Evolutionary conservation across 257 asterid genomes (phyloP).

Genomic region (Capsicum chinense): DNA sequence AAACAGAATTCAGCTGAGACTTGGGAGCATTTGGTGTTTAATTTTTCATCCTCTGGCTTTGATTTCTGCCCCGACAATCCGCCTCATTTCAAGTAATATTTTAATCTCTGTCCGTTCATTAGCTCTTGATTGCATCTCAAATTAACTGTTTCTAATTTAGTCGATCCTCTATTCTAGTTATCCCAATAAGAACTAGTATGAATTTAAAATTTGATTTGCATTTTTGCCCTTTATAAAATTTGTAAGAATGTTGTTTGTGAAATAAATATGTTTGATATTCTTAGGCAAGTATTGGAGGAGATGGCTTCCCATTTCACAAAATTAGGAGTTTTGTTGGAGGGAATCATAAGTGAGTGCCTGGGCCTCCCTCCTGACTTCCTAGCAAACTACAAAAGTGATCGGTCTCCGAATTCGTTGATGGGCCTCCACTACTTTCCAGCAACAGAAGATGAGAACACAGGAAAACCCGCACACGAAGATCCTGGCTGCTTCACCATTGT

Average conservation of each 20-base stretch:
- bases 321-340: slow-evolving; percentile 44
- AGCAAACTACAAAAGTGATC: slow-evolving; percentile 50
- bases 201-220: neutral
- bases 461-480: slow-evolving; percentile 54
- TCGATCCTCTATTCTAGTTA: neutral
- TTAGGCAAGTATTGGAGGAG: slow-evolving; percentile 54
- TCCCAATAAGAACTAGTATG: neutral
- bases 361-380: slow-evolving; percentile 52
- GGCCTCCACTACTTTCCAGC: slow-evolving; percentile 55
- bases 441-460: slow-evolving; percentile 41
- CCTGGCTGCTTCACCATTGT: slow-evolving; percentile 47
- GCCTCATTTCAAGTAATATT: slow-evolving; percentile 31
- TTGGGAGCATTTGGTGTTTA: slow-evolving; percentile 55
- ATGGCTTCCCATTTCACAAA: slow-evolving; percentile 41
- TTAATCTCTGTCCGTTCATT: no score
- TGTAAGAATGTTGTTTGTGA: neutral
- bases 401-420: slow-evolving; percentile 59
- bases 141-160: neutral
- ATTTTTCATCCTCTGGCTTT: slow-evolving; percentile 38
- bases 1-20: slow-evolving; percentile 45
- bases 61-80: slow-evolving; percentile 39
- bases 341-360: slow-evolving; percentile 56
- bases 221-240: neutral
- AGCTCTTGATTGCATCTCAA: neutral
- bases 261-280: neutral